Percentiles rank a stretch among this genome's conserved stretches.
These are phyloP conservation scores for Trichophyton mentagrophytes DNA, from an alignment of 2,329 filamentous ascomycete genomes.

Conservation along the genomic window DNA sequence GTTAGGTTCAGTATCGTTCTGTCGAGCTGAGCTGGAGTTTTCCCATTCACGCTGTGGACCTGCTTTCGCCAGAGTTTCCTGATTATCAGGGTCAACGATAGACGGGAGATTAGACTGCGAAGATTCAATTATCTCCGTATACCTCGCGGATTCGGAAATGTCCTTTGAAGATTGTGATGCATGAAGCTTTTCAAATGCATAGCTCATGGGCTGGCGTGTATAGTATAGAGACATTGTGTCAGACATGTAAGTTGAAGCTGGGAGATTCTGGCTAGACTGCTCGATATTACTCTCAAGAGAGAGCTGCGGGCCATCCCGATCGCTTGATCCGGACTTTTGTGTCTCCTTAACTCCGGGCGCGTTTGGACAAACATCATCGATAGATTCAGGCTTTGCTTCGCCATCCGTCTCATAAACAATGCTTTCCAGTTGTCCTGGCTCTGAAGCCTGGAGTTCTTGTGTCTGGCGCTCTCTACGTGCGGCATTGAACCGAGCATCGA, in stretches of 20 bases:
- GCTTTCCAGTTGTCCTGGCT: neutral
- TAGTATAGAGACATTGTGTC: conserved; percentile 7
- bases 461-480: neutral
- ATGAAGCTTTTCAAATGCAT: conserved; percentile 6
- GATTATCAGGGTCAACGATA: neutral
- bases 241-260: neutral
- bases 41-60: neutral
- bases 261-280: neutral
- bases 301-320: neutral
- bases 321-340: neutral
- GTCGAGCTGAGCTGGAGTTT: neutral
- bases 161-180: neutral
- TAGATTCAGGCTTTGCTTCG: conserved; percentile 25
- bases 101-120: neutral
- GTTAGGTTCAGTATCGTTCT: neutral
- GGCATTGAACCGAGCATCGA: neutral
- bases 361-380: conserved; percentile 16
- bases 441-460: neutral
- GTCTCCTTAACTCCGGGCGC: neutral
- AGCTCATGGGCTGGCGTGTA: conserved; percentile 6
- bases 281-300: neutral
- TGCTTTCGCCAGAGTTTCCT: neutral
- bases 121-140: neutral
- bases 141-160: neutral
- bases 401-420: conserved; percentile 34